Evolutionary conservation across 2,329 filamentous ascomycete genomes (phyloP).

Genomic region (Lasiodiplodia theobromae): DNA sequence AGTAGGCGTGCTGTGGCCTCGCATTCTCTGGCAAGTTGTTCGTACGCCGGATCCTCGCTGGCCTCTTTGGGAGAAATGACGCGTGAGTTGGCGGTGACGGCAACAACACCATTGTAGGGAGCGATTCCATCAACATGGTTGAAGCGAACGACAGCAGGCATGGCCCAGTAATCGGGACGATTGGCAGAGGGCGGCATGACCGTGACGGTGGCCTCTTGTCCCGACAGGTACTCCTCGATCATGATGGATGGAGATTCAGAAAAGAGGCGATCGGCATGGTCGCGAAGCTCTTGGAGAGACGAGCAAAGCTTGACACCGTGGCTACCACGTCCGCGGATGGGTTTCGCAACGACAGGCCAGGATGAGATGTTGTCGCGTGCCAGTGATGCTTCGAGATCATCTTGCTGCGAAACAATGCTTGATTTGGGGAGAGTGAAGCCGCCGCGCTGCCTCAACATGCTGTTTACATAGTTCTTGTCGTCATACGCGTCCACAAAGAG

Average conservation of each 20-base stretch:
- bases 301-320: constrained; percentile 59
- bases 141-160: constrained; percentile 56
- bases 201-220: constrained; percentile 60
- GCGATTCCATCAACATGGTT: constrained; percentile 58
- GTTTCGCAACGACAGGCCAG: constrained; percentile 57
- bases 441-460: constrained; percentile 47
- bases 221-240: constrained; percentile 57
- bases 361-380: constrained; percentile 32
- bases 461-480: constrained; percentile 59
- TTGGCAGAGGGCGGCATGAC: constrained; percentile 57
- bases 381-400: constrained; percentile 32
- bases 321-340: constrained; percentile 58
- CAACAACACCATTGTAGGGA: constrained; percentile 58
- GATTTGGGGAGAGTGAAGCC: constrained; percentile 49
- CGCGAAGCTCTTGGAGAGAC: constrained; percentile 38
- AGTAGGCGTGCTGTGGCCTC: constrained; percentile 50
- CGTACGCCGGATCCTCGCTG: constrained; percentile 43
- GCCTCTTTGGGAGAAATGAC: constrained; percentile 46
- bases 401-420: constrained; percentile 12
- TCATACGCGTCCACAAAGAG: constrained; percentile 58
- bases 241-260: constrained; percentile 50
- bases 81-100: constrained; percentile 57
- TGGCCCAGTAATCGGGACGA: constrained; percentile 49
- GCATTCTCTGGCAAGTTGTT: constrained; percentile 47
- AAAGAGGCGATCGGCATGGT: constrained; percentile 47